phyloP scores from a whole-genome alignment of 106 monocot genomes.

The Dendrobium huoshanense region DNA sequence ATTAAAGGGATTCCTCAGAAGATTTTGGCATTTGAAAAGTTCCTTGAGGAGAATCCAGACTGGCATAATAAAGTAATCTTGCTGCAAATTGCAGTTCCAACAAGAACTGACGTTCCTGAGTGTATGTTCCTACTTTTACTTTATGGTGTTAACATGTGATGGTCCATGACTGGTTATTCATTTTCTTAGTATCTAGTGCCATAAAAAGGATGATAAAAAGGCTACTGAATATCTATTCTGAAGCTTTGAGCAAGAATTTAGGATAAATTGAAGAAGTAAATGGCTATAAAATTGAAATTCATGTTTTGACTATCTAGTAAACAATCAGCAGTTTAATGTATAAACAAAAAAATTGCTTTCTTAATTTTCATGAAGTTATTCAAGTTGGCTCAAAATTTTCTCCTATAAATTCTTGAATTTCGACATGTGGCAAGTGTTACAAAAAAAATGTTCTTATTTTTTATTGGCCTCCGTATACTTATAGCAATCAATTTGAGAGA shows the following conservation, averaged over 20 bases:
- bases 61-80: constrained; percentile 88
- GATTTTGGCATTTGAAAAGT: constrained; percentile 94
- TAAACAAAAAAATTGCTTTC: too few relatives aligned
- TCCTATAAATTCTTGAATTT: too few relatives aligned
- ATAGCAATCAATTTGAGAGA: too few relatives aligned
- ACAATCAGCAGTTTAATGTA: too few relatives aligned
- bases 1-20: constrained; percentile 97
- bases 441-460: too few relatives aligned
- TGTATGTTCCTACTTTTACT: constrained; percentile 37
- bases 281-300: too few relatives aligned
- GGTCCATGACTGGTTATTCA: not conserved
- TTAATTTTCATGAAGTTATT: too few relatives aligned
- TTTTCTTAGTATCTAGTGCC: not conserved
- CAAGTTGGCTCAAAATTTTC: too few relatives aligned
- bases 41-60: constrained; percentile 72
- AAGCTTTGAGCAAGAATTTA: not conserved
- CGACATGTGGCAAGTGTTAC: too few relatives aligned
- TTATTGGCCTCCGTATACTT: too few relatives aligned
- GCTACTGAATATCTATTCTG: not conserved
- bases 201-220: not conserved
- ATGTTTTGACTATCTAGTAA: too few relatives aligned
- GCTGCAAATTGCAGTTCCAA: constrained; percentile 92
- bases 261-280: too few relatives aligned
- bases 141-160: not conserved
- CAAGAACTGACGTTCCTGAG: constrained; percentile 91